A percentile compares a stretch with the other conserved stretches of the same genome.
These are phyloP conservation scores for Phytopythium oedochilum DNA, from an alignment of 352 stramenopile species.

Conservation along the genomic window DNA sequence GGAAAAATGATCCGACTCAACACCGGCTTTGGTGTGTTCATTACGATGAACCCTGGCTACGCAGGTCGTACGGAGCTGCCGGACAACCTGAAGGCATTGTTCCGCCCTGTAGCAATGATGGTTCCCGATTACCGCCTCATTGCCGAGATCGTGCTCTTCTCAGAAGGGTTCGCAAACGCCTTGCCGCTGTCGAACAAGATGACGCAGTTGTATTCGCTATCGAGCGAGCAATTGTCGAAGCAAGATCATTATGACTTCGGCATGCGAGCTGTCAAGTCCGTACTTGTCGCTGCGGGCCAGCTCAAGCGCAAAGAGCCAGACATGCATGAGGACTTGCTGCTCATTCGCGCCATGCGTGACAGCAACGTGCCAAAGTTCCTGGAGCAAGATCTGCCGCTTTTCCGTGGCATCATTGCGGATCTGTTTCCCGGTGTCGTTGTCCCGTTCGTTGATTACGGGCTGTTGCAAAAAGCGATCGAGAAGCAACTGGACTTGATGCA, in stretches of 20 bases:
- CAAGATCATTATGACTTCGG: slow-evolving; percentile 95
- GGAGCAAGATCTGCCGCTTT: slow-evolving; percentile 92
- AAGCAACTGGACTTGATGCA: slow-evolving; percentile 69
- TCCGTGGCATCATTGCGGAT: slow-evolving; percentile 92
- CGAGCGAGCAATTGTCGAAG: slow-evolving; percentile 92
- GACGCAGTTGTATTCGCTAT: slow-evolving; percentile 91
- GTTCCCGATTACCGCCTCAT: slow-evolving; percentile 93
- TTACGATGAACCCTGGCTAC: slow-evolving; percentile 95
- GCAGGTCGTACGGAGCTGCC: slow-evolving; percentile 90
- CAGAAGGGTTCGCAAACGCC: slow-evolving; percentile 92
- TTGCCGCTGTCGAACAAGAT: slow-evolving; percentile 93
- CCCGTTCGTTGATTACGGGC: slow-evolving; percentile 92
- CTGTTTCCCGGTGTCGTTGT: slow-evolving; percentile 93
- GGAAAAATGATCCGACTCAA: slow-evolving; percentile 91
- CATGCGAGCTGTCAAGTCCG: slow-evolving; percentile 92
- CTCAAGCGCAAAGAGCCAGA: slow-evolving; percentile 93
- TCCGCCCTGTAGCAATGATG: slow-evolving; percentile 94
- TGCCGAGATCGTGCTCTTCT: slow-evolving; percentile 94
- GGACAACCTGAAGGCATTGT: slow-evolving; percentile 94
- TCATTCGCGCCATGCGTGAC: slow-evolving; percentile 96
- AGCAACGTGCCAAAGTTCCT: slow-evolving; percentile 96
- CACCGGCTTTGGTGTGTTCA: slow-evolving; percentile 92
- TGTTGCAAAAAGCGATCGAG: slow-evolving; percentile 88
- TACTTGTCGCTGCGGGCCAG: slow-evolving; percentile 92
- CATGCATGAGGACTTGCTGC: slow-evolving; percentile 91